These are phyloP conservation scores for Chalciporus sp. DNA, from an alignment of 1,284 basidiomycete species.

Conservation along the genomic window DNA sequence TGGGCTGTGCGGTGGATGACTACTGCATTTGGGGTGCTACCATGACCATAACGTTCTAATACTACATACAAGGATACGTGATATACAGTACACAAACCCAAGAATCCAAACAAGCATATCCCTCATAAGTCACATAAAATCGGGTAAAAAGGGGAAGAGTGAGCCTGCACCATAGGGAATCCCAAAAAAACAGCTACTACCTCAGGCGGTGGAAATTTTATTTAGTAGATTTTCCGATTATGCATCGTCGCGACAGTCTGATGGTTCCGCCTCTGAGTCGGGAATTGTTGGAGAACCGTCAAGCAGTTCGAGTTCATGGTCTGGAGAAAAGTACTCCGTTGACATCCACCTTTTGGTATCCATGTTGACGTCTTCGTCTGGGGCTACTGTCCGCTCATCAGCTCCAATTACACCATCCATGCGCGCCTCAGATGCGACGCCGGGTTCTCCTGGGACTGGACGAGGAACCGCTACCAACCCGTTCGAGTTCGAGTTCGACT, in stretches of 20 bases:
- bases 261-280: too few species aligned
- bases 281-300: not conserved
- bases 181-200: not conserved
- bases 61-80: too few species aligned
- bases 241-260: too few species aligned
- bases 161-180: not conserved
- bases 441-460: not conserved
- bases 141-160: not conserved
- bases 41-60: too few species aligned
- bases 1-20: too few species aligned
- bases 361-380: conserved; percentile 14
- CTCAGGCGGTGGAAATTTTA: too few species aligned
- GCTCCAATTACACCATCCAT: too few species aligned
- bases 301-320: not conserved
- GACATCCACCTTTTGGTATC: not conserved
- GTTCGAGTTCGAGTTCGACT: conserved; percentile 7
- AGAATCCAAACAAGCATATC: too few species aligned
- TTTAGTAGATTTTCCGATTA: too few species aligned
- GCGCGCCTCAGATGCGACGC: not conserved
- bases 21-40: not conserved
- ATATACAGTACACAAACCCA: too few species aligned
- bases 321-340: not conserved
- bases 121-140: not conserved
- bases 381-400: too few species aligned
- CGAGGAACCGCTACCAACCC: conserved; percentile 1